Conservation (phyloP, 1,284 basidiomycete species). For the Tausonia pullulans region DNA sequence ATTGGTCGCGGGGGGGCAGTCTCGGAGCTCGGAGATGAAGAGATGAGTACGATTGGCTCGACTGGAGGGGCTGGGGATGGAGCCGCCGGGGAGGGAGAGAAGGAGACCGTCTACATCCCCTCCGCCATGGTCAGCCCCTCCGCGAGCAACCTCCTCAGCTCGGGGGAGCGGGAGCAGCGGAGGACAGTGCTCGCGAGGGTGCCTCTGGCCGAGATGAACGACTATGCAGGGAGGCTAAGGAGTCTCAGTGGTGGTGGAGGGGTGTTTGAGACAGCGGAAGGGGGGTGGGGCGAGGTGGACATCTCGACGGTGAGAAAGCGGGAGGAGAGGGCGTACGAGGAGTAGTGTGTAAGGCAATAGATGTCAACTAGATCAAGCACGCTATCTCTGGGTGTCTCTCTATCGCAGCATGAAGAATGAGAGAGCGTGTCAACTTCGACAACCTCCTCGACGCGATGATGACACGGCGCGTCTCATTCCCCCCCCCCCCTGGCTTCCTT, state of each 20-base stretch:
- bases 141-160: neutral
- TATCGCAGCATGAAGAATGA: no score
- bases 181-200: constrained; percentile 10
- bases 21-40: constrained; percentile 12
- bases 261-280: constrained; percentile 13
- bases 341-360: neutral
- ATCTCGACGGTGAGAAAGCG: constrained; percentile 5
- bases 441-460: no score
- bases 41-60: constrained; percentile 1
- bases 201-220: constrained; percentile 11
- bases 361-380: no score
- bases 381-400: no score
- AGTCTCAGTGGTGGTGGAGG: constrained; percentile 15
- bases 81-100: neutral
- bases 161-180: constrained; percentile 8
- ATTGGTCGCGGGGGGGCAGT: constrained; percentile 8
- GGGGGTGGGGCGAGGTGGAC: constrained; percentile 16
- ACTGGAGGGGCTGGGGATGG: neutral
- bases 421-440: no score
- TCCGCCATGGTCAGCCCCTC: constrained; percentile 14
- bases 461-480: no score
- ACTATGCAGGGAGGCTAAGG: constrained; percentile 12
- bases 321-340: constrained; percentile 1
- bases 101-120: constrained; percentile 7
- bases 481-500: no score